phyloP scores from a whole-genome alignment of 2,329 filamentous ascomycete species.

The Botrytis tulipae region DNA sequence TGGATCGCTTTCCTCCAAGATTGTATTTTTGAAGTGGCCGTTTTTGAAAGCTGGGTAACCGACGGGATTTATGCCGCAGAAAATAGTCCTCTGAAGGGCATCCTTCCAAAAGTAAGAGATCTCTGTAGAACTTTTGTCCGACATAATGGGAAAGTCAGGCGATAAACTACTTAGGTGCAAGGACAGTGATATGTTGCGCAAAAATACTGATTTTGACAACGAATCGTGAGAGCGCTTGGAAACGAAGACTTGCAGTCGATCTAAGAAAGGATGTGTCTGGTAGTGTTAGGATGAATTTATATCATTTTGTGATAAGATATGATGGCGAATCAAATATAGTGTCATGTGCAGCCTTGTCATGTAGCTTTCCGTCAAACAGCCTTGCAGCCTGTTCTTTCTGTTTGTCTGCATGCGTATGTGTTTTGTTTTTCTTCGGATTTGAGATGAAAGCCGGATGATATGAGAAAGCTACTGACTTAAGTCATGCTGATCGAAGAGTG shows the following conservation, averaged over 20 bases:
- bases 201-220: not conserved
- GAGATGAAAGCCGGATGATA: not conserved
- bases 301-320: not conserved
- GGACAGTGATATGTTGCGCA: not conserved
- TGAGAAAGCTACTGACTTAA: not conserved
- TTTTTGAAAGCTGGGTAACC: not conserved
- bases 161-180: not conserved
- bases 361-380: not conserved
- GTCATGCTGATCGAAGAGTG: not conserved
- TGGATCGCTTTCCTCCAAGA: not conserved
- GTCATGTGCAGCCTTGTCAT: not conserved
- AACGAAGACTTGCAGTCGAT: not conserved
- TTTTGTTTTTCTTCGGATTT: not conserved
- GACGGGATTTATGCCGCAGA: not conserved
- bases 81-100: not conserved
- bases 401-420: not conserved
- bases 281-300: not conserved
- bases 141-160: not conserved
- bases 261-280: not conserved
- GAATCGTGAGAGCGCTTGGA: not conserved
- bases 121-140: not conserved
- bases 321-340: not conserved
- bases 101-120: not conserved
- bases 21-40: not conserved
- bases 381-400: not conserved